A percentile compares a stretch with the other conserved stretches of the same genome.
These are phyloP conservation scores for Vitis labrusca DNA, from an alignment of 164 flowering plant species.

Conservation along the genomic window DNA sequence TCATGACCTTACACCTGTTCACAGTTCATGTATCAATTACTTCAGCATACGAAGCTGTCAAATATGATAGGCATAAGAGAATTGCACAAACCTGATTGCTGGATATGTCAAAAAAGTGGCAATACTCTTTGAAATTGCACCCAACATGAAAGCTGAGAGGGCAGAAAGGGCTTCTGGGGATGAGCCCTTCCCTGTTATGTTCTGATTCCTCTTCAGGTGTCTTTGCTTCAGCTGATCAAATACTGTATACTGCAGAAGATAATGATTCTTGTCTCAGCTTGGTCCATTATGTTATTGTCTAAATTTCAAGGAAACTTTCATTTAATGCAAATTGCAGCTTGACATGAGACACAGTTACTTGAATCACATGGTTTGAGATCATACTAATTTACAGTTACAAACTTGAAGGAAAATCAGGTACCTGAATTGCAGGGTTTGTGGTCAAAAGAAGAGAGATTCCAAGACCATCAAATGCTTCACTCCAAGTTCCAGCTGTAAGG, in stretches of 20 bases:
- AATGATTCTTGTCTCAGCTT: neutral
- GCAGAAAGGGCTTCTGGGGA: slow-evolving; percentile 47
- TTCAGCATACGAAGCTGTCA: neutral
- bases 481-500: slow-evolving; percentile 39
- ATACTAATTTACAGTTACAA: neutral
- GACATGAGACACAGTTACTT: neutral
- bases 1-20: slow-evolving; percentile 54
- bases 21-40: neutral
- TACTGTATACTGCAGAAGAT: slow-evolving; percentile 40
- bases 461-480: slow-evolving; percentile 51
- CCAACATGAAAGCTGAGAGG: slow-evolving; percentile 40
- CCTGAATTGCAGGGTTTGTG: slow-evolving; percentile 59
- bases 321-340: neutral
- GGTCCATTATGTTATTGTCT: neutral
- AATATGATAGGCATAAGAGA: neutral
- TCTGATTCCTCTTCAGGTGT: slow-evolving; percentile 19
- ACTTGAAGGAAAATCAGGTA: slow-evolving; percentile 3
- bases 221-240: slow-evolving; percentile 51
- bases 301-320: neutral
- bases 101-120: slow-evolving; percentile 51
- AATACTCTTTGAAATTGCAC: slow-evolving; percentile 50
- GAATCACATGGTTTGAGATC: neutral
- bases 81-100: slow-evolving; percentile 37
- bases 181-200: slow-evolving; percentile 11
- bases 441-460: slow-evolving; percentile 49